Evolutionary conservation across 306 rosid genomes (phyloP).

Genomic region (Comarum palustre): DNA sequence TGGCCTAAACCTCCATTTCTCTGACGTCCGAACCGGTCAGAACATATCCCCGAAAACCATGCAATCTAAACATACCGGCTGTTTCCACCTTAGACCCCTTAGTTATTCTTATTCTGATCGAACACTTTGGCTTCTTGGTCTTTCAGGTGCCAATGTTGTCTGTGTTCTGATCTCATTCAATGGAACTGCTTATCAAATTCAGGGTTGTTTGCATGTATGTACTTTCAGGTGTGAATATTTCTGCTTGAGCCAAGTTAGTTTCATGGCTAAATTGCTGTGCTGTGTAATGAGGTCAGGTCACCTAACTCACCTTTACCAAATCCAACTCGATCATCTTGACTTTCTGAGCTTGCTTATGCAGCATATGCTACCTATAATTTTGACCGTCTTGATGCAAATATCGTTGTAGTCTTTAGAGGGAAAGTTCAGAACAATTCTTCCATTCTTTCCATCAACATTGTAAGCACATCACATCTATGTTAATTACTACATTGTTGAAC

Average conservation of each 20-base stretch:
- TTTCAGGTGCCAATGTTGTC: too few relatives aligned
- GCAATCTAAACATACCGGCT: too few relatives aligned
- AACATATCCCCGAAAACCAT: too few relatives aligned
- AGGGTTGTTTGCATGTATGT: too few relatives aligned
- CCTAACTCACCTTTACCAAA: conserved; percentile 13
- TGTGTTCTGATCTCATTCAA: too few relatives aligned
- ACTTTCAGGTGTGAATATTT: not conserved
- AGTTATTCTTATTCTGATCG: too few relatives aligned
- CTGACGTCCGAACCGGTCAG: too few relatives aligned
- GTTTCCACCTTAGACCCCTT: too few relatives aligned
- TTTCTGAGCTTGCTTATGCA: conserved; percentile 3
- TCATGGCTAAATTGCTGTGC: conserved; percentile 17
- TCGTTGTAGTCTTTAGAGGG: not conserved
- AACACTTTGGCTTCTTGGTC: too few relatives aligned
- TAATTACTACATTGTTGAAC: not conserved
- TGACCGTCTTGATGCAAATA: not conserved
- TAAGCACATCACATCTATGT: not conserved
- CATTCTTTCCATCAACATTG: not conserved
- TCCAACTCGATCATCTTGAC: conserved; percentile 25
- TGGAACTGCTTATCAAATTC: too few relatives aligned
- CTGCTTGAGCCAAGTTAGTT: not conserved
- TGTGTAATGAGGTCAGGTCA: conserved; percentile 22
- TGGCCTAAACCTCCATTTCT: too few relatives aligned
- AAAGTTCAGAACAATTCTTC: not conserved
- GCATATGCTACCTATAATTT: conserved; percentile 23